Conservation (phyloP, 2,329 filamentous ascomycete genomes). For the Verticillium nonalfalfae region DNA sequence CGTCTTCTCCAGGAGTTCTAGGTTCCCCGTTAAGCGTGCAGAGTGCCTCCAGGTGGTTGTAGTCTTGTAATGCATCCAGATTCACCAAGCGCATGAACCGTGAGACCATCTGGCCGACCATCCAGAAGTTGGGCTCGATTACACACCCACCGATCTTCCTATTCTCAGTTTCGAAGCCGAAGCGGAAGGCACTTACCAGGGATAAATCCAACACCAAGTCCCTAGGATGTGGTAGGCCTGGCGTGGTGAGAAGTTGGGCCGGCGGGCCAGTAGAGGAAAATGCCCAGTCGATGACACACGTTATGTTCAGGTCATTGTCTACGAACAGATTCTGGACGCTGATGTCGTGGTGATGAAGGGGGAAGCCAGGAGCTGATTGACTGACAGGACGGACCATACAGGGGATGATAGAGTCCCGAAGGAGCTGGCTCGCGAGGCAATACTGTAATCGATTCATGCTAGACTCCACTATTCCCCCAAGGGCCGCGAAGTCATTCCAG, state of each 20-base stretch:
- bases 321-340: constrained; percentile 18
- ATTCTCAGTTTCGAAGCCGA: constrained; percentile 9
- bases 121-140: constrained; percentile 7
- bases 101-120: constrained; percentile 9
- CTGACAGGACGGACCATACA: constrained; percentile 7
- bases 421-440: constrained; percentile 9
- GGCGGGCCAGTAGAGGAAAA: constrained; percentile 15
- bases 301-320: constrained; percentile 20
- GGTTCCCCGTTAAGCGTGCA: constrained; percentile 5
- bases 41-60: constrained; percentile 10
- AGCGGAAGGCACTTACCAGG: constrained; percentile 10
- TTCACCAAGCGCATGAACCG: constrained; percentile 10
- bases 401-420: constrained; percentile 9
- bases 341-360: constrained; percentile 17
- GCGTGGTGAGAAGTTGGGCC: constrained; percentile 8
- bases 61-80: constrained; percentile 11
- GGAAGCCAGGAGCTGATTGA: constrained; percentile 10
- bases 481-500: constrained; percentile 12
- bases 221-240: constrained; percentile 10
- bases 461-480: constrained; percentile 6
- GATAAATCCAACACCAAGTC: constrained; percentile 9
- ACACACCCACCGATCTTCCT: constrained; percentile 2
- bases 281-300: constrained; percentile 21
- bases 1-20: constrained; percentile 5
- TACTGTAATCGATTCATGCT: constrained; percentile 12